Evolutionary conservation across 495 filamentous ascomycete species (phyloP), one percentile per base, ranked within the genome.

Genomic region (Penicillium simplicissimum): DNA sequence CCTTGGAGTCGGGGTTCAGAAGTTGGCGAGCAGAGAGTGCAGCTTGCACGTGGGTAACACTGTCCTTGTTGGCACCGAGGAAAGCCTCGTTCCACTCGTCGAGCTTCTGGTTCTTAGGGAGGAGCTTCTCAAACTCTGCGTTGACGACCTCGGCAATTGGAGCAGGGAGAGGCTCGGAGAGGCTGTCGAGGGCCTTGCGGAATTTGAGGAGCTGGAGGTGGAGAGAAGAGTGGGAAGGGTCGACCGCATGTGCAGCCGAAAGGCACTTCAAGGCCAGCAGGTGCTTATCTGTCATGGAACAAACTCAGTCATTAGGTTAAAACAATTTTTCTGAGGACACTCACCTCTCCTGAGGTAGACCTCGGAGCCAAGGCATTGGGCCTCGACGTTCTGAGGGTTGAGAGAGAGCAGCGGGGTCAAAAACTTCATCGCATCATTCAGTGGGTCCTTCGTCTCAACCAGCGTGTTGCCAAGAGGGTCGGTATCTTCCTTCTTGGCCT

Each of bases 381-480:
- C 87, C 59, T 94, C 87, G 40, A 97, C 85, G 67, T 87, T 89
- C 76, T 89, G 87, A n/a, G 92, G 86, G 69, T 83, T 90, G 70
- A 87, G 87, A 70, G 96, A 88, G 52, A 98, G 82, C 48, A 98
- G 70, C 1, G 89, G 90, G 8, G 74, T 79, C 56, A 99, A 71
- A 74, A 94, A 97, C 74, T 96, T 97, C 78, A 90, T 88, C 1
- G 90, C 91, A 64, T 93, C 93, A 56, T 87, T 85, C 25, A 99
- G 76, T 2, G 95, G 94, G 49, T 94, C 88, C 51, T 88, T 81
- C 0, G 93, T 96, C 62, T 89, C 81, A 25, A 88, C 85, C 36
- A 97, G 81, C 67, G 88, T 88, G 57, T 83, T 78, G 47, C 95
- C 95, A 33, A 89, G 79, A 35, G 96, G 93, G 74, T 99, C 95